Evolutionary conservation across 148 eudicot species (phyloP), one percentile per base, ranked within the genome.

Genomic region (Spergularia bocconei): DNA sequence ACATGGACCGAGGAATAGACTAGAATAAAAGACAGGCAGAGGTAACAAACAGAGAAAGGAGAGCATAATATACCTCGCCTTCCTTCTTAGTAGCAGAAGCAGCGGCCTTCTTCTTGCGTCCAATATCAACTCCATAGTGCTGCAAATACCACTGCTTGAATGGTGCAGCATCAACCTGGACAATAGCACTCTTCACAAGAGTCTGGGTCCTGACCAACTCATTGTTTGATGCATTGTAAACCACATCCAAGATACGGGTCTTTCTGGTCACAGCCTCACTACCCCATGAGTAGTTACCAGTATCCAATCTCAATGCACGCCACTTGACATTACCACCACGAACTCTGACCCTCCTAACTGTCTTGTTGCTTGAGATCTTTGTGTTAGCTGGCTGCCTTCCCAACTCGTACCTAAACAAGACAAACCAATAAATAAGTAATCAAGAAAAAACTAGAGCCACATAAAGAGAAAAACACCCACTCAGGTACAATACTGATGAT

Each of bases 341-440:
- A 67, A 89, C 93, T 56, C 97, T 79, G 41, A 91, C 85, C 72
- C 97, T 89, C 67, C 93, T 70, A 36, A 89, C 93, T 0, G 93
- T 89, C 82, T 91, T 87, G 87, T 86, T 86, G 87, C 90, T 89
- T 7, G 91, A 88, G 52, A 92, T 71, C 86, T 93, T 93, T 2
- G 98, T 93, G 86, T 83, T 93, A 16, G 96, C 98, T 8, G 98
- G 92, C 80, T 93, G 98, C 55, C 98, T 86, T 52, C 98, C 98
- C 13, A 93, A 89, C 88, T 91, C 98, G 63, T 93, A 93, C 93
- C 98, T 93, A 70, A 16, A 44, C 3, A 63, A 13, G 9, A 9
- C 62, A 62, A 4, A 29, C n/a, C 17, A 13, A 55, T 14, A 13
- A 60, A 55, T 25, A 15, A 14, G n/a, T 50, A 44, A 11, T 25